phyloP scores from a whole-genome alignment of 805 yeast genomes.

The Candida takata region DNA sequence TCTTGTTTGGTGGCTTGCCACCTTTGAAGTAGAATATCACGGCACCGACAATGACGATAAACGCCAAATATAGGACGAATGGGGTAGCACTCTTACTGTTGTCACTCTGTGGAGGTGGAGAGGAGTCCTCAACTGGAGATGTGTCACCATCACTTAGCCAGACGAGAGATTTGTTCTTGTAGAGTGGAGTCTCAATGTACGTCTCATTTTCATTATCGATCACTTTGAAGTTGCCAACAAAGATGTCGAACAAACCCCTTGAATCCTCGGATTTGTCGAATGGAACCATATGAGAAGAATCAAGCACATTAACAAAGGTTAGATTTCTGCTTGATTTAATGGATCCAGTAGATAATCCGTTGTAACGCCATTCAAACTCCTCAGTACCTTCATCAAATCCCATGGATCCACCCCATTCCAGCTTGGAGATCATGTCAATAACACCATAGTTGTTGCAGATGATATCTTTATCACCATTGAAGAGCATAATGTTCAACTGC shows the following conservation, averaged over 20 bases:
- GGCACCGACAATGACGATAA: constrained; percentile 17
- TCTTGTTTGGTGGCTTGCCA: constrained; percentile 11
- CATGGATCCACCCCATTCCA: constrained; percentile 56
- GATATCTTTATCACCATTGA: constrained; percentile 83
- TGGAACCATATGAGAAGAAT: constrained; percentile 94
- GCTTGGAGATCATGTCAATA: constrained; percentile 50
- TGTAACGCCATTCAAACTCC: constrained; percentile 40
- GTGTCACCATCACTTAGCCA: constrained; percentile 7
- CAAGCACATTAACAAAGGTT: constrained; percentile 64
- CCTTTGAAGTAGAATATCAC: constrained; percentile 14
- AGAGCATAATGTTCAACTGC: constrained; percentile 56
- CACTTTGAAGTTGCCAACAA: constrained; percentile 19
- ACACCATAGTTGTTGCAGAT: constrained; percentile 83
- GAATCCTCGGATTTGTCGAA: constrained; percentile 66
- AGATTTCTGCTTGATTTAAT: constrained; percentile 58
- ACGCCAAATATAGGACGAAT: constrained; percentile 17
- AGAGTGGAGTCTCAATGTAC: constrained; percentile 22
- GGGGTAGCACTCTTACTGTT: constrained; percentile 18
- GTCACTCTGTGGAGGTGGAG: constrained; percentile 3
- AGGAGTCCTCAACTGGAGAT: constrained; percentile 2
- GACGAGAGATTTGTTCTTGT: constrained; percentile 5
- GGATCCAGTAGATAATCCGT: constrained; percentile 35
- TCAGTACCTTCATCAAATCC: constrained; percentile 26
- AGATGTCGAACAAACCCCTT: constrained; percentile 61
- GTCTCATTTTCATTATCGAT: constrained; percentile 12